phyloP scores from a whole-genome alignment of 306 rosid species.

The Cucumis melo region DNA sequence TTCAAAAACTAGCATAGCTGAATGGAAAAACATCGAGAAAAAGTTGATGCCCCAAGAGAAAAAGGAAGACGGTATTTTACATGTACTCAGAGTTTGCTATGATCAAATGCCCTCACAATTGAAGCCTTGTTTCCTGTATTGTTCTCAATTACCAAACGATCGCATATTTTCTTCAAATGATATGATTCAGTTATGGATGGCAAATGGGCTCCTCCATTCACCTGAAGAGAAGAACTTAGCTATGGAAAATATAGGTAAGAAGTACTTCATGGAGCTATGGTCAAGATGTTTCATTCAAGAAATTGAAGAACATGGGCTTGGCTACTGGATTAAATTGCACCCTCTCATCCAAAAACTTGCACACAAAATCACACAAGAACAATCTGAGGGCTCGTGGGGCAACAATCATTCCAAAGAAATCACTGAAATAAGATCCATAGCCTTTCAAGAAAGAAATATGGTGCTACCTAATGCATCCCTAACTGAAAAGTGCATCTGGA shows the following conservation, averaged over 20 bases:
- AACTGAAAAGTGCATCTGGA: background rate
- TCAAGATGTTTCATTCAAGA: slow-evolving; percentile 2
- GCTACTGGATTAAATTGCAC: slow-evolving; percentile 2
- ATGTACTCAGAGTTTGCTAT: background rate
- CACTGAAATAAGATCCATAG: background rate
- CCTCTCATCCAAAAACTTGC: background rate
- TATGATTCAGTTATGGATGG: slow-evolving; percentile 2
- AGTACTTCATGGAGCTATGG: slow-evolving; percentile 3
- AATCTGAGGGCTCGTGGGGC: background rate
- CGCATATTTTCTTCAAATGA: background rate
- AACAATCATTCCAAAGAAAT: background rate
- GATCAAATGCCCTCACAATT: slow-evolving; percentile 6
- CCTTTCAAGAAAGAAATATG: background rate
- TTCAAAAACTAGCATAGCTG: background rate
- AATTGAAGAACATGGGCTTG: background rate
- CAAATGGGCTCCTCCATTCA: slow-evolving; percentile 3
- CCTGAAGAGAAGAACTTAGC: background rate
- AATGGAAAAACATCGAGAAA: background rate
- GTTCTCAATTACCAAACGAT: background rate
- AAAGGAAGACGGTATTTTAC: background rate
- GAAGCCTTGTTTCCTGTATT: slow-evolving; percentile 2
- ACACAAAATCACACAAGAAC: background rate
- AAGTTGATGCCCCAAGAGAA: background rate
- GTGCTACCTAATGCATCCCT: background rate
- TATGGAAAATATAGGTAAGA: background rate